These are phyloP conservation scores for Entomophthora muscae DNA, from an alignment of 371 early-diverging fungal genomes.

Conservation along the genomic window DNA sequence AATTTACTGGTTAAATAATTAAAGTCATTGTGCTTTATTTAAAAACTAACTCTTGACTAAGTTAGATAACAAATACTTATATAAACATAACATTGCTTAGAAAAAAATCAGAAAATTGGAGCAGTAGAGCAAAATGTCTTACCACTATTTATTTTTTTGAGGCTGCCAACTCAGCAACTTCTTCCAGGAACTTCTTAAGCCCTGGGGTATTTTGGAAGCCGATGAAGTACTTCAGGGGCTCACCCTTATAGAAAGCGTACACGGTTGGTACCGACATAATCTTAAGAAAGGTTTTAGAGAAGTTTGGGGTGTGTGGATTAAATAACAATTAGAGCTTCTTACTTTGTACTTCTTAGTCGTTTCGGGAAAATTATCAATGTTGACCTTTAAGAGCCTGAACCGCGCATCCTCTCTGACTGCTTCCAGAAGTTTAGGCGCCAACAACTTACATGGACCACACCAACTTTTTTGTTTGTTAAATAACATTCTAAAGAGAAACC, in stretches of 20 bases:
- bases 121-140: no score
- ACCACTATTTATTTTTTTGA: not conserved
- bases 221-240: conserved; percentile 40
- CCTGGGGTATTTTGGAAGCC: conserved; percentile 29
- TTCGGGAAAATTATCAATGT: conserved; percentile 39
- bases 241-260: conserved; percentile 38
- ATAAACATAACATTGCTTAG: no score
- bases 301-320: no score
- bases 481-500: not conserved
- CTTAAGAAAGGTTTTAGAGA: conserved; percentile 11
- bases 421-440: conserved; percentile 41
- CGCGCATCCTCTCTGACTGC: conserved; percentile 37
- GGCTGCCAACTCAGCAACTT: conserved; percentile 7
- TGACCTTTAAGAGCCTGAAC: conserved; percentile 47
- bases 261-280: conserved; percentile 61
- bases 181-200: conserved; percentile 36
- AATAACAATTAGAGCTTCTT: conserved; percentile 5
- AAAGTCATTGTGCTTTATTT: no score
- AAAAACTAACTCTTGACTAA: no score
- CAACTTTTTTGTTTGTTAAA: conserved; percentile 25
- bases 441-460: conserved; percentile 66
- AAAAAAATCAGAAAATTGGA: no score
- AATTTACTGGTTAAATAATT: no score
- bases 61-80: no score
- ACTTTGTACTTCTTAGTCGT: conserved; percentile 39